Base-by-base conservation (phyloP, 179 eudicot species). In the Silene coronaria region DNA sequence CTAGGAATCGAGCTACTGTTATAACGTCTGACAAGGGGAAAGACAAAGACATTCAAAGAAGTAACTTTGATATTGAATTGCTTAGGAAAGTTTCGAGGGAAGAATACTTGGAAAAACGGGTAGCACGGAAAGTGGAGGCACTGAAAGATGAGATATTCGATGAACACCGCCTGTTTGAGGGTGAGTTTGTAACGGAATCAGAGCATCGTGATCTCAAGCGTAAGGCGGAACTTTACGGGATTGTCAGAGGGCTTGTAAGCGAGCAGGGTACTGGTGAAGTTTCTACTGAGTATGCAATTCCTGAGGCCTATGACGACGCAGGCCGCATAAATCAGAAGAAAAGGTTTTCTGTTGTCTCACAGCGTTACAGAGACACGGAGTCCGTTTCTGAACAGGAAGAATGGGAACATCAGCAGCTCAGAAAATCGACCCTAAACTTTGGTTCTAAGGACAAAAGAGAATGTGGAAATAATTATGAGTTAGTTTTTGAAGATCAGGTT, bases 381-480 rank as follows among this genome's bases (percentile, higher is more conserved):
- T 96, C 99, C 22, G 89, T 91, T 87, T 97, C 97, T 67, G 99
- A 95, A 80, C 97, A 95, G 83, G 99, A 95, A 76, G 97, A 95
- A 60, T 95, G 99, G 99, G 99, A 95, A 78, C 87, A 88, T 14
- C 96, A 92, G 78, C 93, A 95, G 97, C 42, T 34, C 42, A 8
- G 93, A 66, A 95, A 95, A 83, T 97, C 97, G 68, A 93, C 97
- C 19, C 91, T 95, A 12, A 88, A 89, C 32, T 92, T 86, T 82
- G 99, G 97, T 63, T 91, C 99, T 6, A 95, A 95, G 79, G 77
- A 92, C 80, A 88, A 78, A 83, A 86, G 86, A 72, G 86, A 83
- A 75, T 85, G 68, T 64, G 83, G 88, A 63, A 88, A 89, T 58
- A 84, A 88, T 55, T 95, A 88, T 72, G 89, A 95, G 97, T 95